Evolutionary conservation across 495 filamentous ascomycete genomes (phyloP).

Genomic region (Penicillium taxi): DNA sequence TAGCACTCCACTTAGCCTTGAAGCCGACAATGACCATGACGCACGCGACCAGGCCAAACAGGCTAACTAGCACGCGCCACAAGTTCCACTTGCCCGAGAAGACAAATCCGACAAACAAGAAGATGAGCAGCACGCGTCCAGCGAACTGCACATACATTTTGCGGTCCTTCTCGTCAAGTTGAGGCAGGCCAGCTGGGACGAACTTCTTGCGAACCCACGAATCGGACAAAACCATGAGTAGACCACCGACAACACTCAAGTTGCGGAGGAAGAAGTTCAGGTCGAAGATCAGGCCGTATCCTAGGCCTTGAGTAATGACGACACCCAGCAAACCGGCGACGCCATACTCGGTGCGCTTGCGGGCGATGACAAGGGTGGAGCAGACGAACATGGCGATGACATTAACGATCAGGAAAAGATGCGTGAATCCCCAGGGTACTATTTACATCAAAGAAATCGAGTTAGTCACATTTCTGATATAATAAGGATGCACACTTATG

Average conservation of each 20-base stretch:
- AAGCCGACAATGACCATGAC: constrained; percentile 99
- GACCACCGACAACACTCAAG: constrained; percentile 88
- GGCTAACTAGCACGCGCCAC: constrained; percentile 70
- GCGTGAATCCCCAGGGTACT: constrained; percentile 88
- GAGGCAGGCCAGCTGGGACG: constrained; percentile 86
- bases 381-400: constrained; percentile 81
- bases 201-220: constrained; percentile 97
- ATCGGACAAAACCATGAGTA: constrained; percentile 96
- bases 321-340: constrained; percentile 84
- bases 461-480: constrained; percentile 12
- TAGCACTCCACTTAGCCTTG: constrained; percentile 98
- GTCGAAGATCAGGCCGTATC: constrained; percentile 97
- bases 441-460: constrained; percentile 4
- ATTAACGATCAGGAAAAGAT: constrained; percentile 87
- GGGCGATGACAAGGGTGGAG: constrained; percentile 78
- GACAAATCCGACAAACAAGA: constrained; percentile 93
- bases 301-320: constrained; percentile 90
- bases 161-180: constrained; percentile 95
- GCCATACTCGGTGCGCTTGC: constrained; percentile 85
- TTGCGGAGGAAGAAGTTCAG: constrained; percentile 99
- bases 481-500: too few species aligned
- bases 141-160: constrained; percentile 99
- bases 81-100: constrained; percentile 90
- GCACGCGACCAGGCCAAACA: constrained; percentile 81
- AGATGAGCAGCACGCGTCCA: constrained; percentile 90